These are phyloP conservation scores for Diutina mesorugosa DNA, from an alignment of 1,139 yeast species.

Conservation along the genomic window DNA sequence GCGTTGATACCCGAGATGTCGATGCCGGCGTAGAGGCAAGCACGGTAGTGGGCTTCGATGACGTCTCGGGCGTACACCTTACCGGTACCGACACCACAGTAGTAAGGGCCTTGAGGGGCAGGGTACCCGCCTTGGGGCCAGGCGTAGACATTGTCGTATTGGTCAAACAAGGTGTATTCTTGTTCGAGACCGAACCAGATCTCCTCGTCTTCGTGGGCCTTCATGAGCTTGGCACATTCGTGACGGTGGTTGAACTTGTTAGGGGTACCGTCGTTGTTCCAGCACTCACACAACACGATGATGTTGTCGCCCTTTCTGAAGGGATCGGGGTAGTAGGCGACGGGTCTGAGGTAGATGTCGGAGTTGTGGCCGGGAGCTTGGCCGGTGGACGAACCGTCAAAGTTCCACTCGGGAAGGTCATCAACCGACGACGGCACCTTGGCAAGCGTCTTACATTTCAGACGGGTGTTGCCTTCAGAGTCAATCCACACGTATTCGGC, in stretches of 20 bases:
- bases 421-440: constrained; percentile 61
- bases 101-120: constrained; percentile 99
- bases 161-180: constrained; percentile 94
- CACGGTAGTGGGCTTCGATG: constrained; percentile 98
- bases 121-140: constrained; percentile 99
- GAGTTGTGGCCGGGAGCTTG: constrained; percentile 99
- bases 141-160: constrained; percentile 81
- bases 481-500: constrained; percentile 99
- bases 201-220: constrained; percentile 74
- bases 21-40: constrained; percentile 87
- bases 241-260: constrained; percentile 97
- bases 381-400: constrained; percentile 96
- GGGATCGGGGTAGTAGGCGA: constrained; percentile 88
- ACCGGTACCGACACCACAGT: constrained; percentile 99
- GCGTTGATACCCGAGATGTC: constrained; percentile 94
- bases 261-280: constrained; percentile 98
- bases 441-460: constrained; percentile 80
- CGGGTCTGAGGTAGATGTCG: constrained; percentile 89
- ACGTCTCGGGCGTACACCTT: constrained; percentile 97
- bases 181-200: constrained; percentile 99
- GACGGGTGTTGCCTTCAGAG: constrained; percentile 82
- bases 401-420: constrained; percentile 97
- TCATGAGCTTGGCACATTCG: constrained; percentile 92
- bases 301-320: constrained; percentile 97
- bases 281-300: constrained; percentile 89